Evolutionary conservation across 2,329 filamentous ascomycete genomes (phyloP).

Genomic region (Pleurostoma richardsiae): DNA sequence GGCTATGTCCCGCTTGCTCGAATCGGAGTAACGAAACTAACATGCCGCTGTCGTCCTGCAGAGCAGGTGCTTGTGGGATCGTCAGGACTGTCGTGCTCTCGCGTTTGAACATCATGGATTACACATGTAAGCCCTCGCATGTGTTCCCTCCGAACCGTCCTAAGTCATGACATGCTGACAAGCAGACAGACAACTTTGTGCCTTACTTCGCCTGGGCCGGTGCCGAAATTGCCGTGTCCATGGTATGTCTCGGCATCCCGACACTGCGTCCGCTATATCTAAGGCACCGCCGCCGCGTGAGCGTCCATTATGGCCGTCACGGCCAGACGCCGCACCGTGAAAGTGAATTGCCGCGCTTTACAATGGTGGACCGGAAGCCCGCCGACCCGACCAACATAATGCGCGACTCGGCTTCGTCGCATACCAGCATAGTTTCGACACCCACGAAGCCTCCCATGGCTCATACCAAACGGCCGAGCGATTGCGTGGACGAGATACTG

Average conservation of each 20-base stretch:
- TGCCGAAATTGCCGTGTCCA: conserved; percentile 23
- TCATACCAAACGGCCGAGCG: no score
- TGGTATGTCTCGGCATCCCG: conserved; percentile 27
- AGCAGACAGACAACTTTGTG: conserved; percentile 15
- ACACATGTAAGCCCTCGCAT: conserved; percentile 16
- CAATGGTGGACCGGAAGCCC: no score
- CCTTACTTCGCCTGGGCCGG: conserved; percentile 25
- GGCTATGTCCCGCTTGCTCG: no score
- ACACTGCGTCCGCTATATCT: conserved; percentile 24
- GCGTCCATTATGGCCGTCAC: no score
- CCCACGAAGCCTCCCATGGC: no score
- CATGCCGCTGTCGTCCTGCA: conserved; percentile 10
- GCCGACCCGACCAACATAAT: no score
- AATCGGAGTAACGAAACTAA: background rate
- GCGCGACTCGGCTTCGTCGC: no score
- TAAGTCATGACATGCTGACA: background rate
- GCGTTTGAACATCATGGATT: conserved; percentile 16
- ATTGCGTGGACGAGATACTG: no score
- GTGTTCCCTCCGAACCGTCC: background rate
- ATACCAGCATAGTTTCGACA: no score
- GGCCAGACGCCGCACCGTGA: no score
- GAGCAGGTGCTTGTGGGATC: conserved; percentile 20
- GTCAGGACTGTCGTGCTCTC: conserved; percentile 20
- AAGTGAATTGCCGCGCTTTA: no score
- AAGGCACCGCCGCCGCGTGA: no score